These are phyloP conservation scores for Moesziomyces globuligerus DNA, from an alignment of 1,284 basidiomycete genomes.

Conservation along the genomic window DNA sequence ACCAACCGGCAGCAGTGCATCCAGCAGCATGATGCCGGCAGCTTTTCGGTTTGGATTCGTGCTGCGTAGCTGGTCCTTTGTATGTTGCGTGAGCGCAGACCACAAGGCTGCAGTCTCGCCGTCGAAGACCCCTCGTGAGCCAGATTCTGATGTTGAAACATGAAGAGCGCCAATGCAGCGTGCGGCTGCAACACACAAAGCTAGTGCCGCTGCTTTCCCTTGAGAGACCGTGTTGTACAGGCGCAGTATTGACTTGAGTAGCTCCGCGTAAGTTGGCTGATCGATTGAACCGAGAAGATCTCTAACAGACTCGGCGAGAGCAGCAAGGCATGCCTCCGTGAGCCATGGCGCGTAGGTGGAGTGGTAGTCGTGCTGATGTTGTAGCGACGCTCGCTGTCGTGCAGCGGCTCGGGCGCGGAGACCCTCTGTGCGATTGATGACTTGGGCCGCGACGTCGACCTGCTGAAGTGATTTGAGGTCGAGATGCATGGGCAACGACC, in stretches of 20 bases:
- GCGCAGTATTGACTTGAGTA: conserved; percentile 14
- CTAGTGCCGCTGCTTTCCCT: conserved; percentile 27
- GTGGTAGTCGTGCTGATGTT: conserved; percentile 16
- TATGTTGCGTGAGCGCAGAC: conserved; percentile 19
- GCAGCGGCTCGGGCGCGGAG: conserved; percentile 26
- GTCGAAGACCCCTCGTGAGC: neutral
- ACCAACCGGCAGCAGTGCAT: conserved; percentile 22
- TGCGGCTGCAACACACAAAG: conserved; percentile 33
- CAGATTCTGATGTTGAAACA: neutral
- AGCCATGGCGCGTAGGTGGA: conserved; percentile 34
- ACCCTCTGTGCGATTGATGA: conserved; percentile 16
- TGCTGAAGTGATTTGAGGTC: conserved; percentile 15
- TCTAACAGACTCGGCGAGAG: conserved; percentile 1
- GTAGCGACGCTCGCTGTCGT: conserved; percentile 13
- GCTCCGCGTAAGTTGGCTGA: neutral
- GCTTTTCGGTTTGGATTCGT: conserved; percentile 39
- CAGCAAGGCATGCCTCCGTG: conserved; percentile 24
- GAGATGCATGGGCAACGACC: conserved; percentile 35
- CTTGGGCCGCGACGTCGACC: neutral
- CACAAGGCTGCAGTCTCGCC: conserved; percentile 25
- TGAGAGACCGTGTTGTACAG: conserved; percentile 26
- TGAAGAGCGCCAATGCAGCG: conserved; percentile 17
- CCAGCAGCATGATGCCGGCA: conserved; percentile 20
- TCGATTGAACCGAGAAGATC: neutral
- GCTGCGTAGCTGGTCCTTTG: conserved; percentile 31